Conservation (phyloP, 2,329 filamentous ascomycete genomes). For the Ophiostoma sp. region DNA sequence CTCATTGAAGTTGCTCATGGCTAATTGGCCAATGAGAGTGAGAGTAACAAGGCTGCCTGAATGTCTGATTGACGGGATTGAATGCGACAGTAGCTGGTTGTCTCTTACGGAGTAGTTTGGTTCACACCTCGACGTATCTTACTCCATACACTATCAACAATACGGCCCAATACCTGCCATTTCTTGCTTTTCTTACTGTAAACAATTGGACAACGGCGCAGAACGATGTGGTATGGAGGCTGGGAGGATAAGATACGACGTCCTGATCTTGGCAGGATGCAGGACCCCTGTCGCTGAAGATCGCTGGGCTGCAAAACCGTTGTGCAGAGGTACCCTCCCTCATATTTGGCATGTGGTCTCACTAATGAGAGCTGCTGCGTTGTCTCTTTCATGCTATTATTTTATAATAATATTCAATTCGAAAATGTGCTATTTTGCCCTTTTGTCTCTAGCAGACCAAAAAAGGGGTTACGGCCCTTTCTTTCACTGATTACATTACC, state of each 20-base stretch:
- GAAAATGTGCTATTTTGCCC: slow-evolving; percentile 1
- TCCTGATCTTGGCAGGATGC: no score
- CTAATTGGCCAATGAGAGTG: not conserved
- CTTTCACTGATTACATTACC: not conserved
- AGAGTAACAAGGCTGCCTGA: slow-evolving; percentile 1
- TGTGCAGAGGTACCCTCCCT: not conserved
- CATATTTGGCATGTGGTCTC: not conserved
- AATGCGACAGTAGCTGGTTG: not conserved
- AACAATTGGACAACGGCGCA: no score
- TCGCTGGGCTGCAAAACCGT: not conserved
- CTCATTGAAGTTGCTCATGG: not conserved
- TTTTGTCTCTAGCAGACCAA: not conserved
- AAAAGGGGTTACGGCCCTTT: not conserved
- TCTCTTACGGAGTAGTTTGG: no score
- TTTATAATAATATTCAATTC: not conserved
- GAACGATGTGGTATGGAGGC: no score
- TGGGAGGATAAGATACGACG: no score
- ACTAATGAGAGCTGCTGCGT: not conserved
- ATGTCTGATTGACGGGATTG: not conserved
- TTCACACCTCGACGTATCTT: no score
- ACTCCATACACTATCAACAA: no score
- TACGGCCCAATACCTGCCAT: no score
- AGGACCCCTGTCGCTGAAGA: no score
- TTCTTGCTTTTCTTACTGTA: no score
- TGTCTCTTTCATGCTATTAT: not conserved